Conservation (phyloP, 495 filamentous ascomycete species). For the Jackrogersella minutella region DNA sequence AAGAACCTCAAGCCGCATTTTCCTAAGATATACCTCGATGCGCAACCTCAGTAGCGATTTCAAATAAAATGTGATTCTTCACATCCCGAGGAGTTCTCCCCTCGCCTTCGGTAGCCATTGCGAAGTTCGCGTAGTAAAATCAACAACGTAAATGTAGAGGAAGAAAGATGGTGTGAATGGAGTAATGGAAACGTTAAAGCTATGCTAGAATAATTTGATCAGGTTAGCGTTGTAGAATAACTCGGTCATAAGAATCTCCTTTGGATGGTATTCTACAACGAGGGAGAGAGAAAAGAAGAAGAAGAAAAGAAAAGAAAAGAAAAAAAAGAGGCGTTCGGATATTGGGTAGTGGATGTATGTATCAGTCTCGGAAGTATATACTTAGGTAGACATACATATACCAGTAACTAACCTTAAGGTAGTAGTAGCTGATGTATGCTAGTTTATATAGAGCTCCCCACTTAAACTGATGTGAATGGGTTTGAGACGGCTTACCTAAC, state of each 20-base stretch:
- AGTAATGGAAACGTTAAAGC: background rate
- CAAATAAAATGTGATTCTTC: slow-evolving; percentile 74
- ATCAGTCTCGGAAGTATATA: background rate
- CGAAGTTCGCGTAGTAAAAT: slow-evolving; percentile 1
- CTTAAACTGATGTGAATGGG: background rate
- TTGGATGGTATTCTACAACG: background rate
- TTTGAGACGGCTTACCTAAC: background rate
- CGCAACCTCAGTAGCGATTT: slow-evolving; percentile 95
- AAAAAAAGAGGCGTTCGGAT: background rate
- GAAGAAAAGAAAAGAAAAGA: no score
- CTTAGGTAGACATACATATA: no score
- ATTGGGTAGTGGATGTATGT: background rate
- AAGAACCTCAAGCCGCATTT: background rate
- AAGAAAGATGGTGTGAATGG: background rate
- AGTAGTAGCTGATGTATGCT: no score
- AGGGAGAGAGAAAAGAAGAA: background rate
- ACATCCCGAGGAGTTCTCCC: slow-evolving; percentile 55
- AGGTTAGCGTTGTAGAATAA: background rate
- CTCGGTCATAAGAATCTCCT: background rate
- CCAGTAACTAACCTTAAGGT: no score
- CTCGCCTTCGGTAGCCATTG: slow-evolving; percentile 47
- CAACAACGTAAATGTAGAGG: background rate
- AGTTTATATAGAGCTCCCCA: slow-evolving; percentile 1
- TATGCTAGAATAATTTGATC: slow-evolving; percentile 6
- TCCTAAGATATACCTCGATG: slow-evolving; percentile 75